Evolutionary conservation across 495 filamentous ascomycete genomes (phyloP).

Genomic region (Cetradonia linearis): DNA sequence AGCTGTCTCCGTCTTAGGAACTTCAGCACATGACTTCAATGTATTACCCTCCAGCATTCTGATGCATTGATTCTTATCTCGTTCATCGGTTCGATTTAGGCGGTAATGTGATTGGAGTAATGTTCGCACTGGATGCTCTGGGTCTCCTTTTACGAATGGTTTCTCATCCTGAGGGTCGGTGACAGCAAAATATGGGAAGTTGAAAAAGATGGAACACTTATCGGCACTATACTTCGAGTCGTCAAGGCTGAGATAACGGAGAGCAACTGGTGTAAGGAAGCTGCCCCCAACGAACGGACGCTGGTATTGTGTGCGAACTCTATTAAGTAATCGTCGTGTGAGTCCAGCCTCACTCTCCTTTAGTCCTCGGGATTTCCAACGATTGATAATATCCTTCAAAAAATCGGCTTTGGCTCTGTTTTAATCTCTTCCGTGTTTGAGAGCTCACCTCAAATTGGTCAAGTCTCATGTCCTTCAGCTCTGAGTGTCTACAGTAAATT

Average conservation of each 20-base stretch:
- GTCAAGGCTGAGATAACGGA: constrained; percentile 14
- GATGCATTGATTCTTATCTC: constrained; percentile 15
- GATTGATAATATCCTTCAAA: background rate
- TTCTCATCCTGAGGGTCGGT: background rate
- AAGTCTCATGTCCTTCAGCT: background rate
- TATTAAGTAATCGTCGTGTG: constrained; percentile 7
- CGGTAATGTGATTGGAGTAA: constrained; percentile 19
- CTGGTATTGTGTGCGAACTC: background rate
- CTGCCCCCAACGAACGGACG: constrained; percentile 14
- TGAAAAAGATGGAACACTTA: constrained; percentile 16
- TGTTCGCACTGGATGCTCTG: constrained; percentile 14
- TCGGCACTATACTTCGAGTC: constrained; percentile 14
- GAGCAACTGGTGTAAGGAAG: constrained; percentile 13
- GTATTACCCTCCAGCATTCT: background rate
- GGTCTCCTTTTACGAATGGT: background rate
- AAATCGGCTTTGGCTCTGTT: background rate
- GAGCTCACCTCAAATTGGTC: background rate
- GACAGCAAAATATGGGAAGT: constrained; percentile 15
- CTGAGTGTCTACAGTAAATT: background rate
- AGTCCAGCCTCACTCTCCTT: constrained; percentile 13
- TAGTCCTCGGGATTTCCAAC: background rate
- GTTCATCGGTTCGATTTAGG: constrained; percentile 13
- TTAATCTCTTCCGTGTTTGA: background rate
- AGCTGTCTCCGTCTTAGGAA: background rate
- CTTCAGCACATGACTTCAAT: background rate